Evolutionary conservation across 2,329 filamentous ascomycete species (phyloP).

Genomic region (Calonectria crousiana): DNA sequence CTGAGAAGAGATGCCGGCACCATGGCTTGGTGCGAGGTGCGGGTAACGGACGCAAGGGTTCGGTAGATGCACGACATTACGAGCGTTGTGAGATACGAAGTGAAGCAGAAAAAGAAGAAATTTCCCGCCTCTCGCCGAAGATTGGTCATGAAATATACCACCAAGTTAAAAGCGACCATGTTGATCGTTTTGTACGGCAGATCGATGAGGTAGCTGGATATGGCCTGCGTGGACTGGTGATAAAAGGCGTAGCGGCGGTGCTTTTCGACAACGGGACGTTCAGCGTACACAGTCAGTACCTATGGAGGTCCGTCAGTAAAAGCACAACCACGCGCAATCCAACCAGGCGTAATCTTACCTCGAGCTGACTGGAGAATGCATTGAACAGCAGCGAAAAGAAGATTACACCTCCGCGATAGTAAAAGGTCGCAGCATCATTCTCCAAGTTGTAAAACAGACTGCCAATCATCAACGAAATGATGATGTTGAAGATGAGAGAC

Average conservation of each 20-base stretch:
- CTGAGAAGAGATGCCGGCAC: slow-evolving; percentile 67
- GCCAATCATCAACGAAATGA: slow-evolving; percentile 65
- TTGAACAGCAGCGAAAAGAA: slow-evolving; percentile 67
- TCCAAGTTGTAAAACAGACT: slow-evolving; percentile 63
- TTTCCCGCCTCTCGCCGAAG: slow-evolving; percentile 67
- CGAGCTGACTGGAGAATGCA: slow-evolving; percentile 54
- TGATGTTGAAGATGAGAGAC: slow-evolving; percentile 56
- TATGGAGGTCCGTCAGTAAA: background rate
- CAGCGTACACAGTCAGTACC: slow-evolving; percentile 48
- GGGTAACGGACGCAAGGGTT: slow-evolving; percentile 45
- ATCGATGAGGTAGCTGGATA: slow-evolving; percentile 42
- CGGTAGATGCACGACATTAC: slow-evolving; percentile 48
- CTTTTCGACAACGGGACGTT: slow-evolving; percentile 50
- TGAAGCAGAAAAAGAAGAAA: slow-evolving; percentile 71
- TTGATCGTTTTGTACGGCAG: slow-evolving; percentile 43
- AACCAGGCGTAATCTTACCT: slow-evolving; percentile 37
- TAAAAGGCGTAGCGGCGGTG: slow-evolving; percentile 51
- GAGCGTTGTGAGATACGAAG: slow-evolving; percentile 50
- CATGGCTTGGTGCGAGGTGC: slow-evolving; percentile 47
- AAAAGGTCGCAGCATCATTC: slow-evolving; percentile 58
- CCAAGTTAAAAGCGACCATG: slow-evolving; percentile 41
- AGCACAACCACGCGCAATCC: no score
- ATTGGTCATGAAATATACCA: slow-evolving; percentile 76
- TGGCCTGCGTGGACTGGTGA: slow-evolving; percentile 48
- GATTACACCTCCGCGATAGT: slow-evolving; percentile 59